A percentile compares a stretch with the other conserved stretches of the same genome.
Evolutionary conservation across 192 early-diverging fungal species (phyloP).

Genomic region (Podila verticillata): DNA sequence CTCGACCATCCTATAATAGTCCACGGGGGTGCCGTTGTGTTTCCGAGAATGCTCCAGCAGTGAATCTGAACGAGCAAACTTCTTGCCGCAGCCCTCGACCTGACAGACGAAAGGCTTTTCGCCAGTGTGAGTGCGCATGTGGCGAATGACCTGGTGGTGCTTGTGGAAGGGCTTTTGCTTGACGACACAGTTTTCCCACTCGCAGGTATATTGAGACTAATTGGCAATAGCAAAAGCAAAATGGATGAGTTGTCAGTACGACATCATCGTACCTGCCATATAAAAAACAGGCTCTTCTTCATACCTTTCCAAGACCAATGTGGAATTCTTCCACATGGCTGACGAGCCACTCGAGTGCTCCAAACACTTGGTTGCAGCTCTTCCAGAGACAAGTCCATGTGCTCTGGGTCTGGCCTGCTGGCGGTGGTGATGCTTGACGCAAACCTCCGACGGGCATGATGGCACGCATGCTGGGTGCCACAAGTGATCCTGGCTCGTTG

Average conservation of each 20-base stretch:
- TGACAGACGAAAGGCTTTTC: slow-evolving; percentile 78
- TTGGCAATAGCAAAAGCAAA: neutral
- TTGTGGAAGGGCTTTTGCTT: slow-evolving; percentile 74
- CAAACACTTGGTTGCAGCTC: slow-evolving; percentile 56
- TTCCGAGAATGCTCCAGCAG: slow-evolving; percentile 72
- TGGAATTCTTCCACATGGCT: slow-evolving; percentile 63
- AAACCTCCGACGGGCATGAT: slow-evolving; percentile 10
- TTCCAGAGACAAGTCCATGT: slow-evolving; percentile 61
- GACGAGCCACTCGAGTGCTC: slow-evolving; percentile 57
- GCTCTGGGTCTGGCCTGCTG: slow-evolving; percentile 19
- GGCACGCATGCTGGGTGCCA: slow-evolving; percentile 15
- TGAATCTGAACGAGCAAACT: slow-evolving; percentile 81
- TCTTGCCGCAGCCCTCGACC: slow-evolving; percentile 72
- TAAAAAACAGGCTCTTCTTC: neutral
- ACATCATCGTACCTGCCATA: neutral
- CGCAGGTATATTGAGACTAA: slow-evolving; percentile 60
- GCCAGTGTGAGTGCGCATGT: slow-evolving; percentile 80
- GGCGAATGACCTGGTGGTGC: slow-evolving; percentile 77
- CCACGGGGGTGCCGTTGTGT: slow-evolving; percentile 53
- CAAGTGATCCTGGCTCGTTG: slow-evolving; percentile 14
- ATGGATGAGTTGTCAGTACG: neutral
- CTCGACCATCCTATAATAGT: slow-evolving; percentile 50
- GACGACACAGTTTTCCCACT: slow-evolving; percentile 62
- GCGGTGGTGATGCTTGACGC: slow-evolving; percentile 19
- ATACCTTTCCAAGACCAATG: slow-evolving; percentile 72